Evolutionary conservation across 768 basidiomycete species (phyloP).

Genomic region (Coprinopsis strossmayeri): DNA sequence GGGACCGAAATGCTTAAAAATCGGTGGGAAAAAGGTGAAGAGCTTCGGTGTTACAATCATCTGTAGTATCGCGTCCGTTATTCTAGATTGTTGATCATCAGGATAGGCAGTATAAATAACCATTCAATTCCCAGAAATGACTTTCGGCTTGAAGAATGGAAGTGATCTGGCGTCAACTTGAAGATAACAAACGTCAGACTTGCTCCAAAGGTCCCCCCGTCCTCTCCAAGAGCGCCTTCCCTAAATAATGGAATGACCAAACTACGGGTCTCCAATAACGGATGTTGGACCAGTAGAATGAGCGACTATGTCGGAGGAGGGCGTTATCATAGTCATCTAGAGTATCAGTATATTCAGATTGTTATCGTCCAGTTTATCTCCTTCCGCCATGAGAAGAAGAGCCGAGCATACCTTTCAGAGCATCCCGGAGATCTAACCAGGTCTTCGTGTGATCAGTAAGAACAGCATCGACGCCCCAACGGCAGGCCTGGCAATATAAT

Average conservation of each 20-base stretch:
- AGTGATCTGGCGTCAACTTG: too few species aligned
- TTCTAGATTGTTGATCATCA: too few species aligned
- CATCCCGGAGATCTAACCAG: conserved; percentile 57
- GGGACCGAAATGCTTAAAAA: too few species aligned
- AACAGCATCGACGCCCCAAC: conserved; percentile 73
- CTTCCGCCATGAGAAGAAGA: too few species aligned
- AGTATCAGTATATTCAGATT: conserved; percentile 2
- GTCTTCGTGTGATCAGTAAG: conserved; percentile 66
- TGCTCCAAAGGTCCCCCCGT: conserved; percentile 42
- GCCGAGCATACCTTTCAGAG: conserved; percentile 40
- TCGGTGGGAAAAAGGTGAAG: too few species aligned
- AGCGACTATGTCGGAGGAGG: conserved; percentile 49
- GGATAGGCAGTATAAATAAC: too few species aligned
- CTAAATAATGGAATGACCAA: conserved; percentile 18
- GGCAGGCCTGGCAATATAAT: conserved; percentile 44
- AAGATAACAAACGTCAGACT: too few species aligned
- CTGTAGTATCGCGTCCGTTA: too few species aligned
- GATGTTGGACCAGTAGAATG: conserved; percentile 66
- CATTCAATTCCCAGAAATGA: too few species aligned
- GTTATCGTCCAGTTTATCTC: too few species aligned
- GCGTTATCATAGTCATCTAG: conserved; percentile 62
- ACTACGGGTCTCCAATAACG: conserved; percentile 50
- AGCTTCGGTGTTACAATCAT: too few species aligned
- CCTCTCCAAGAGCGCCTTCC: conserved; percentile 33
- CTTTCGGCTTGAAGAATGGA: too few species aligned